Evolutionary conservation across 2,329 filamentous ascomycete species (phyloP), one percentile per base, ranked within the genome.

Genomic region (Calonectria pseudoreteaudii): DNA sequence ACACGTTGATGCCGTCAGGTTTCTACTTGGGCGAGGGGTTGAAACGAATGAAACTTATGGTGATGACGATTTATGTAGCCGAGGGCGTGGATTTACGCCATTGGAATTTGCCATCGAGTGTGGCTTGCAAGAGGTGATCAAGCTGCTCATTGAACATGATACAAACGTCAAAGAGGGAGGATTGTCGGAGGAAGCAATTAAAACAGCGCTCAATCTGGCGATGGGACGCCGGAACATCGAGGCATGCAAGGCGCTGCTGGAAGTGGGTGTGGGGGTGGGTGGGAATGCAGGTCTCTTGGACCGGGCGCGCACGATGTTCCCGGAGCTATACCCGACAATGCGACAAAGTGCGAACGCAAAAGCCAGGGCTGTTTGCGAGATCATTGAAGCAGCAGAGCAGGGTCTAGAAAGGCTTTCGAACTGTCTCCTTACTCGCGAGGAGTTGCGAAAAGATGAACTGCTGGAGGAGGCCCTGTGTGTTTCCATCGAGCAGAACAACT

Each of bases 41-140:
- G 1, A 47, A 47, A 13, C 6, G 13, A 13, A 23, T 18, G 10
- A 4, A n/a, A 16, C 7, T n/a, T 2, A n/a, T 47, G 41, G n/a
- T 8, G 7, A 20, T 20, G 0, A 18, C 16, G 1, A 44, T 7
- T 2, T 44, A 4, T 2, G 38, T 20, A 0, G 3, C 8, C 1
- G 9, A 18, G 8, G 18, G 5, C 1, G 7, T 1, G 7, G 11
- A 9, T n/a, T n/a, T 20, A 47, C 41, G 8, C 20, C 20, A 10
- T 47, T 47, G 13, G n/a, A 9, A 13, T 23, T 13, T 23, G 44
- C 44, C 11, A n/a, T 47, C 3, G 9, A 3, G 20, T 0, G 13
- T 23, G 44, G 20, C 20, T 47, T n/a, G 9, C 8, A 47, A 4
- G 10, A 23, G 7, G 10, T 47, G 4, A n/a, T 47, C 5, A 47